These are phyloP conservation scores for Plasmopara halstedii DNA, from an alignment of 352 stramenopile genomes.

Conservation along the genomic window DNA sequence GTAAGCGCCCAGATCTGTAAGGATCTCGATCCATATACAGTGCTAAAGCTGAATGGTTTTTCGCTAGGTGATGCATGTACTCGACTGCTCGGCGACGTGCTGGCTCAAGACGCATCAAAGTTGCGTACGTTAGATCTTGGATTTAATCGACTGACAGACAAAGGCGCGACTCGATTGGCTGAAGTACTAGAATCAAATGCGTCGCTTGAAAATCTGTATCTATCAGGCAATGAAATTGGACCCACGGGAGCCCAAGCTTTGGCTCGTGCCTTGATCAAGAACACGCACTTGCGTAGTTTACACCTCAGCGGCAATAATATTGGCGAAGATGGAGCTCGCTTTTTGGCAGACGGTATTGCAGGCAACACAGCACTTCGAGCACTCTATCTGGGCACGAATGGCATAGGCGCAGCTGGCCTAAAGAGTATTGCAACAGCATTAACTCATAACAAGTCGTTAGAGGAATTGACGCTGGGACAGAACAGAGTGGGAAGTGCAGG, in stretches of 20 bases:
- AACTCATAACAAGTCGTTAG: conserved; percentile 42
- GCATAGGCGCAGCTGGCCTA: conserved; percentile 62
- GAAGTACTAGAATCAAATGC: conserved; percentile 48
- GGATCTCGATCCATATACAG: conserved; percentile 49
- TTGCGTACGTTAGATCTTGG: conserved; percentile 65
- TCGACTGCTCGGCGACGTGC: conserved; percentile 46
- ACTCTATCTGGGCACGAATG: conserved; percentile 77
- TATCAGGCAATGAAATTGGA: conserved; percentile 80
- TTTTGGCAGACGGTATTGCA: conserved; percentile 45
- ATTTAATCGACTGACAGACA: conserved; percentile 76
- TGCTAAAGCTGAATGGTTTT: conserved; percentile 76
- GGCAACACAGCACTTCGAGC: conserved; percentile 41
- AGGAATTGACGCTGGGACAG: conserved; percentile 71
- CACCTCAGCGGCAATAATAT: conserved; percentile 83
- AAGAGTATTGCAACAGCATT: conserved; percentile 47
- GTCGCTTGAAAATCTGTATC: conserved; percentile 64
- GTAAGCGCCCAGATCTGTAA: conserved; percentile 42
- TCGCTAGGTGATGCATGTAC: conserved; percentile 61
- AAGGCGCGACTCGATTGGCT: conserved; percentile 47
- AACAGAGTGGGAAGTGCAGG: conserved; percentile 64
- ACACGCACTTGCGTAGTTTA: conserved; percentile 51
- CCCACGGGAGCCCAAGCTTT: conserved; percentile 38
- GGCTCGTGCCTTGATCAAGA: conserved; percentile 39
- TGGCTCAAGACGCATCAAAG: conserved; percentile 28
- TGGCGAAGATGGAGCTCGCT: conserved; percentile 52